Base-by-base conservation (phyloP, 495 filamentous ascomycete genomes). In the Cercophora samala region DNA sequence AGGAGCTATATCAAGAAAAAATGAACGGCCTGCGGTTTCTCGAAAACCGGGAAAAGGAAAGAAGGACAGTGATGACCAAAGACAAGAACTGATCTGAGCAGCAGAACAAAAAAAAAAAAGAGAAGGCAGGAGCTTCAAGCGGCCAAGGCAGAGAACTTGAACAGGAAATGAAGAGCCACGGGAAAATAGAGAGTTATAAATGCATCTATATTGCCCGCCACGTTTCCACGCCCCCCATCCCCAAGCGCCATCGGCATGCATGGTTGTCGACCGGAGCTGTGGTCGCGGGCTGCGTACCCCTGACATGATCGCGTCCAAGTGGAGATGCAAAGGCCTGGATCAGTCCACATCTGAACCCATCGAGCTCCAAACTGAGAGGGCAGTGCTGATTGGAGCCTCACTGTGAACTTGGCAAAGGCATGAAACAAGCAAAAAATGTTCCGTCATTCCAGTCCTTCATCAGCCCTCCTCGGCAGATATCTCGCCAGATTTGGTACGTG, bases 381-480 rank as follows among this genome's bases (percentile, higher is more conserved):
- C 37, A 46, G 13, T 46, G 37, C 37, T 46, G 37, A 46, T 46
- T 46, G 37, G 37, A 46, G 37, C 37, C 37, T 46, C 37, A 46
- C 9, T 46, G 37, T 46, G 37, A 46, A 46, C 37, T 46, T 46
- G 37, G 37, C 37, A 46, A 46, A 46, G 37, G 26, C 37, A 46
- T 62, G 60, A 62, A 62, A 62, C 60, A 60, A 62, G 32, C 37
- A 62, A 62, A 46, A 46, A 62, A 62, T 62, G 60, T 29, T 29
- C 24, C 58, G 15, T 29, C 60, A 62, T 62, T 62, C 60, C 60
- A 62, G 58, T 60, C 60, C 29, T 6, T 19, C n/a, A 19, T 37
- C 29, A 19, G 15, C 21, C 25, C 25, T 32, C 24, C 25, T 60
- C 58, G 58, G 58, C 58, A 60, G 58, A 60, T 60, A 18, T 60